Evolutionary conservation across 148 eudicot species (phyloP).

Genomic region (Rheum nobile): DNA sequence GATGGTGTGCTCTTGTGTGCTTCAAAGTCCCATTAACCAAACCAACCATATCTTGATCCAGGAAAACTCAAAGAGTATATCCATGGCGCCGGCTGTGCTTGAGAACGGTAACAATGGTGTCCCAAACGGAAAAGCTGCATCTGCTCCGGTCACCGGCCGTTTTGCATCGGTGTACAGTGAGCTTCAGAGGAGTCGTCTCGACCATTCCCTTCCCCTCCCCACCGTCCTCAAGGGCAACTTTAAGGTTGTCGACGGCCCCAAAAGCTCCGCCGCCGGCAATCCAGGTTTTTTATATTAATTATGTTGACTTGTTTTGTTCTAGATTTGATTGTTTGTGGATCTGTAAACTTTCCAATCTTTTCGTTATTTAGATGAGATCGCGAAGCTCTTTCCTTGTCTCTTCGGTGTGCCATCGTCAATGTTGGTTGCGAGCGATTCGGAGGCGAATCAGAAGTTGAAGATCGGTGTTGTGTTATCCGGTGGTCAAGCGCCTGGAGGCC

Average conservation of each 20-base stretch:
- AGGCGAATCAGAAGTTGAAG: slow-evolving; percentile 46
- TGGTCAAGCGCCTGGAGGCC: slow-evolving; percentile 99
- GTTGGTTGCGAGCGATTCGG: slow-evolving; percentile 52
- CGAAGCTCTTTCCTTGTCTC: slow-evolving; percentile 70
- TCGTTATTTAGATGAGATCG: slow-evolving; percentile 68
- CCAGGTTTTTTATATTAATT: slow-evolving; percentile 39
- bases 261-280: slow-evolving; percentile 90
- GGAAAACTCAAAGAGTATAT: neutral
- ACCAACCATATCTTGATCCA: neutral
- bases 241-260: slow-evolving; percentile 66
- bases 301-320: neutral
- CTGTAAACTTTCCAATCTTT: neutral
- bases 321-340: slow-evolving; percentile 2
- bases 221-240: slow-evolving; percentile 51
- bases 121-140: slow-evolving; percentile 18
- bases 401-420: slow-evolving; percentile 83
- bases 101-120: slow-evolving; percentile 37
- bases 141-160: slow-evolving; percentile 35
- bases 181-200: slow-evolving; percentile 81
- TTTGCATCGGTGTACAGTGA: slow-evolving; percentile 66
- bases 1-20: neutral
- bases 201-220: slow-evolving; percentile 73
- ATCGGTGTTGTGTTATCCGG: slow-evolving; percentile 93
- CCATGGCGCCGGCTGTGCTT: slow-evolving; percentile 49
- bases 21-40: neutral